phyloP scores from a whole-genome alignment of 805 yeast genomes.

The Pichia manshurica region DNA sequence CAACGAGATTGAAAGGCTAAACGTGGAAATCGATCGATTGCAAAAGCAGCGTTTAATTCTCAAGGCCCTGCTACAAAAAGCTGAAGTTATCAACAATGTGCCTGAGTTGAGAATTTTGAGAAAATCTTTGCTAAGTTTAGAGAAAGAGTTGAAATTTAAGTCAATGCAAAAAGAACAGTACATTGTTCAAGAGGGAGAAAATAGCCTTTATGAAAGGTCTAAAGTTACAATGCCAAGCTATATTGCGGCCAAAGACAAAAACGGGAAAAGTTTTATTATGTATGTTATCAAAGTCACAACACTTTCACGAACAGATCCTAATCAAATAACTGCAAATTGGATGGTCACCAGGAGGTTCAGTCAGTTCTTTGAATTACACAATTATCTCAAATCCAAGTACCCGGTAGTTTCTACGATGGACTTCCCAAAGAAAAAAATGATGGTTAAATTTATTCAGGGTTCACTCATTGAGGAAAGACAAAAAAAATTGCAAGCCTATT shows the following conservation, averaged over 20 bases:
- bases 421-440: constrained; percentile 58
- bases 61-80: constrained; percentile 66
- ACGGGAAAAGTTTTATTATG: constrained; percentile 55
- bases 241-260: constrained; percentile 46
- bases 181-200: constrained; percentile 76
- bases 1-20: constrained; percentile 59
- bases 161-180: constrained; percentile 75
- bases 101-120: constrained; percentile 61
- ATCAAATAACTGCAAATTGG: constrained; percentile 67
- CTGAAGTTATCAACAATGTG: constrained; percentile 75
- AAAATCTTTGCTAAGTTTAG: constrained; percentile 62
- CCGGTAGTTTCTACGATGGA: constrained; percentile 43
- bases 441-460: constrained; percentile 65
- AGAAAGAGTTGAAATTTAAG: constrained; percentile 65
- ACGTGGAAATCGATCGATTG: constrained; percentile 51
- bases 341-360: constrained; percentile 84
- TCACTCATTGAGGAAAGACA: constrained; percentile 61
- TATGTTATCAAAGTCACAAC: constrained; percentile 76
- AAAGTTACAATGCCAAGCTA: constrained; percentile 46
- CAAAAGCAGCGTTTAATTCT: constrained; percentile 59
- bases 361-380: constrained; percentile 71
- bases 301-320: constrained; percentile 24
- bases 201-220: constrained; percentile 66
- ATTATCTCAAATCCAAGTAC: constrained; percentile 50
- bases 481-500: constrained; percentile 53